Percentiles rank a stretch among this genome's conserved stretches.
Conservation (phyloP, 140 eudicot genomes). For the Oenanthe javanica region DNA sequence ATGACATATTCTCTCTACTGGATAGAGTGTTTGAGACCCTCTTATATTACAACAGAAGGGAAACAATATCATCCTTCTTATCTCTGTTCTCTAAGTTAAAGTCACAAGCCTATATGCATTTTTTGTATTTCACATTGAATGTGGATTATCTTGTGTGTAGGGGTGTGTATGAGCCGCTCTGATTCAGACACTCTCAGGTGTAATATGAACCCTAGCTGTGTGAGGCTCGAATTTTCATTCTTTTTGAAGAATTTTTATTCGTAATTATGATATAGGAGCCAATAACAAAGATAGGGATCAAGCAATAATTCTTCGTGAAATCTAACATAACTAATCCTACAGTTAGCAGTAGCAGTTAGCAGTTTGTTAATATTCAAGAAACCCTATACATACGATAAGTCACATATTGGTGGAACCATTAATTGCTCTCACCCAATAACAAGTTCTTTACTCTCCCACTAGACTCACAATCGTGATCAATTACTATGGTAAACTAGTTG, state of each 20-base stretch:
- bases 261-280: neutral
- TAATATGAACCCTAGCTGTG: neutral
- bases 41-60: neutral
- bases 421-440: neutral
- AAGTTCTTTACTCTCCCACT: neutral
- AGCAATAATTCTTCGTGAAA: too few species aligned
- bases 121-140: too few species aligned
- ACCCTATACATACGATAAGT: neutral
- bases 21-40: neutral
- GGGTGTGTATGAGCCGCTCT: too few species aligned
- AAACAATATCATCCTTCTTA: neutral
- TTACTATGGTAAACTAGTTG: neutral
- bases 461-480: neutral
- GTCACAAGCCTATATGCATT: neutral
- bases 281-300: too few species aligned
- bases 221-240: neutral
- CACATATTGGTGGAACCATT: neutral
- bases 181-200: neutral
- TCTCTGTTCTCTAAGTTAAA: neutral
- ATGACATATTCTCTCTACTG: neutral
- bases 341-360: too few species aligned
- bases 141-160: too few species aligned
- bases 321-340: too few species aligned
- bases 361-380: too few species aligned
- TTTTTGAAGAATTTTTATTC: too few species aligned